Base-by-base conservation (phyloP, 2,329 filamentous ascomycete genomes). In the Zasmidium cellare region DNA sequence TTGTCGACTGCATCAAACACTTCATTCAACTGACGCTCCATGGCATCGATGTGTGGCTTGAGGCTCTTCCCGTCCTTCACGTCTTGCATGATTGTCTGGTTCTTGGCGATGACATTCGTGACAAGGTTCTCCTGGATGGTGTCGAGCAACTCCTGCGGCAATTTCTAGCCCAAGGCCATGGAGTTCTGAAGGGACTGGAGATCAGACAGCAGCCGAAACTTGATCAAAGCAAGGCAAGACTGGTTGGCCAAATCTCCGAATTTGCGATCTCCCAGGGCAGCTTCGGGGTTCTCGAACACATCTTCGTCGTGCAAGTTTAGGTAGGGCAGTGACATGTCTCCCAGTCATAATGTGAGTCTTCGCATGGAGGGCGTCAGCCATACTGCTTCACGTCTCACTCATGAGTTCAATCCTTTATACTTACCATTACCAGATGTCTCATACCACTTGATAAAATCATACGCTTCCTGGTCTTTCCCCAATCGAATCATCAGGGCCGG, bases 391-490 rank as follows among this genome's bases (percentile, higher is more conserved):
- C n/a, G n/a, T n/a, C n/a, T n/a, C n/a, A n/a, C n/a, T n/a, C n/a
- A n/a, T n/a, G n/a, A n/a, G n/a, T n/a, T n/a, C n/a, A n/a, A n/a
- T n/a, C n/a, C n/a, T n/a, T n/a, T n/a, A n/a, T n/a, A n/a, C n/a
- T n/a, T n/a, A n/a, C n/a, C n/a, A n/a, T n/a, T n/a, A n/a, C 45
- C 51, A 25, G 53, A 16, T n/a, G 57, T 59, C 9, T 20, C 48
- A 9, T 53, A 28, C 52, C 57, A 59, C 48, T 59, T 59, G 18
- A 59, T 51, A 47, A 59, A 59, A 41, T 59, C 52, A 44, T 56
- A 59, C 18, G 57, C 57, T 18, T 59, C 24, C 18, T 56, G 57
- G 19, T 59, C 57, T 45, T 52, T 38, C 19, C 52, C 53, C 6
- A 56, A 24, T 1, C 53, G 52, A 1, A 57, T 28, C 54, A 60